Evolutionary conservation across 352 stramenopile genomes (phyloP).

Genomic region (Pseudoperonospora humuli): DNA sequence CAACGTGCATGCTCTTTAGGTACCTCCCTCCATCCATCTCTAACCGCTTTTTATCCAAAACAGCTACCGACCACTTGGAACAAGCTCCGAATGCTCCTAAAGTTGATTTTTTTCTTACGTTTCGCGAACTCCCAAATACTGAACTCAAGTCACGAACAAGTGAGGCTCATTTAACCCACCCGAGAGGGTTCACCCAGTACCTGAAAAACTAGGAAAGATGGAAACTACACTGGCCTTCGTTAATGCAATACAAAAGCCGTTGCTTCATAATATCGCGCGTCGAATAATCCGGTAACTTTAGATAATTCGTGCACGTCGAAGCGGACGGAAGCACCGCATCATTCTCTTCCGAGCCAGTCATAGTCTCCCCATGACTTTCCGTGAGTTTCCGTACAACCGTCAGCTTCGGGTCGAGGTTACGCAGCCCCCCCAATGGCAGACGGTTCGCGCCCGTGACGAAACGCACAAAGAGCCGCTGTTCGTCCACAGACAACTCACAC

Average conservation of each 20-base stretch:
- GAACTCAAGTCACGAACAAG: too few relatives aligned
- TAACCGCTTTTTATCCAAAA: too few relatives aligned
- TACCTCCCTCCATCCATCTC: too few relatives aligned
- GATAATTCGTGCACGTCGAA: slow-evolving; percentile 87
- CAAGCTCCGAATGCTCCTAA: too few relatives aligned
- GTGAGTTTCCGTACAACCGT: slow-evolving; percentile 84
- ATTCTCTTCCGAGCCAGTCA: slow-evolving; percentile 11
- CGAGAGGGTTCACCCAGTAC: too few relatives aligned
- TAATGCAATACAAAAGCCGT: slow-evolving; percentile 77
- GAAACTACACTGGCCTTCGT: slow-evolving; percentile 79
- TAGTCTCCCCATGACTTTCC: slow-evolving; percentile 8
- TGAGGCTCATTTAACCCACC: too few relatives aligned
- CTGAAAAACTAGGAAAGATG: slow-evolving; percentile 72
- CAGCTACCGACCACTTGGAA: too few relatives aligned
- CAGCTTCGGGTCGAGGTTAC: slow-evolving; percentile 74
- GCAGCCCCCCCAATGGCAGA: slow-evolving; percentile 76
- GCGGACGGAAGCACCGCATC: slow-evolving; percentile 74
- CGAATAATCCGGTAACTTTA: slow-evolving; percentile 89
- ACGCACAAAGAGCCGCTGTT: slow-evolving; percentile 80
- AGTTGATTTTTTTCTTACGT: too few relatives aligned
- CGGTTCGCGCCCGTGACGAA: slow-evolving; percentile 87
- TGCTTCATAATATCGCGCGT: slow-evolving; percentile 59
- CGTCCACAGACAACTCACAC: slow-evolving; percentile 48
- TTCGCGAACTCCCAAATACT: too few relatives aligned
- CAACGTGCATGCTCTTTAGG: too few relatives aligned